Evolutionary conservation across 2,329 filamentous ascomycete genomes (phyloP).

Genomic region (Beauveria caledonica): DNA sequence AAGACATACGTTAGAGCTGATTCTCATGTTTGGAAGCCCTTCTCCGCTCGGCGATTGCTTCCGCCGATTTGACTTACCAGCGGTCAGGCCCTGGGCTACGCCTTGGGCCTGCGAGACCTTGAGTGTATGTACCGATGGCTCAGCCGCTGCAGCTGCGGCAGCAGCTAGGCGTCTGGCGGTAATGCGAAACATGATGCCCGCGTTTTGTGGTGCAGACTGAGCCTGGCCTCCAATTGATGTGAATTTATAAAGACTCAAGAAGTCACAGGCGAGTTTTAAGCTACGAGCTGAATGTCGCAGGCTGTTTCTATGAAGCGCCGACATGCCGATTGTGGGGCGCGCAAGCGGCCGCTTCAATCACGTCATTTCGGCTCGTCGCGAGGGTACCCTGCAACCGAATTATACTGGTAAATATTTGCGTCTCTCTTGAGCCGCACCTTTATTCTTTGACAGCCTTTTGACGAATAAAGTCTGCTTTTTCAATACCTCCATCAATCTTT

Average conservation of each 20-base stretch:
- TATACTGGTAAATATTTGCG: background rate
- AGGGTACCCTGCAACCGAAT: background rate
- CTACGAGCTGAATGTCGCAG: background rate
- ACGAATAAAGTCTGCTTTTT: too few species aligned
- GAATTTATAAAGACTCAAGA: background rate
- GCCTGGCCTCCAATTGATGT: background rate
- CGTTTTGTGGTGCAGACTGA: background rate
- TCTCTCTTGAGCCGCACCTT: background rate
- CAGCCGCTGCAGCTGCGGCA: conserved; percentile 41
- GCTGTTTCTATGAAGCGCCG: background rate
- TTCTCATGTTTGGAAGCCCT: background rate
- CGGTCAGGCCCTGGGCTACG: conserved; percentile 67
- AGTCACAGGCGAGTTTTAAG: background rate
- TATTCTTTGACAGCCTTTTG: too few species aligned
- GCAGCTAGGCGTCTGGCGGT: conserved; percentile 52
- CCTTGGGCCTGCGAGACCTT: conserved; percentile 74
- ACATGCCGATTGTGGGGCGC: background rate
- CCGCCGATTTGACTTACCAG: conserved; percentile 47
- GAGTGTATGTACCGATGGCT: conserved; percentile 50
- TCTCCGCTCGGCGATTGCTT: too few species aligned
- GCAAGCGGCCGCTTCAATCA: background rate
- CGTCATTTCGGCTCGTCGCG: conserved; percentile 12
- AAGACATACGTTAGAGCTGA: background rate
- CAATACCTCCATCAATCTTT: background rate
- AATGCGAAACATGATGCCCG: conserved; percentile 55